Base-by-base conservation (phyloP, 805 yeast genomes). In the Ogataea methanolica region DNA sequence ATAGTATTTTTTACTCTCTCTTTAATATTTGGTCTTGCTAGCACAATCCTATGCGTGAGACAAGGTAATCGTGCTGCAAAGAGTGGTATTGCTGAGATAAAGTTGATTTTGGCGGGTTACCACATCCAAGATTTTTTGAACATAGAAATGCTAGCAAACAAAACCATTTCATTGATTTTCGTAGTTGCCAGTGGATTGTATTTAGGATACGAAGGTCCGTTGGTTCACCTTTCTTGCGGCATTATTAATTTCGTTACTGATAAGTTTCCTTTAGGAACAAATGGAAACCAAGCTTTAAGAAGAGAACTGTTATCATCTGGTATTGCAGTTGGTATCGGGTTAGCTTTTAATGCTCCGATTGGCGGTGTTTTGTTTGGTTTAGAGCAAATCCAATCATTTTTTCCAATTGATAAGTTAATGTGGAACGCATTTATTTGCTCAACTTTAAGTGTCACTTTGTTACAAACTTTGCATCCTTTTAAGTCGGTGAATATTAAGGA, bases 401-500 rank as follows among this genome's bases (percentile, higher is more conserved):
- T 83, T 58, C 78, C 76, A 42, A 79, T 83, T 19, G 79, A 79
- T 26, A 77, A 74, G 50, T 73, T 83, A 50, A 78, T 88, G 82
- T 88, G 96, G 96, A 82, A 82, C 55, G 79, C 90, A 6, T 89
- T 88, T 65, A 84, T 87, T 3, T 80, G 88, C 56, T 83, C 96
- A 1, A 85, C 89, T 55, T 69, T 83, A 11, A 83, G 89, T 1
- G 83, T 85, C 14, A 76, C 85, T 2, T 72, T 85, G 0, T 62
- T 88, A 26, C 78, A 79, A 53, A 53, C 68, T 15, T 61, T 77
- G 22, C 74, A 78, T 48, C 81, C 83, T 1, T 78, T 76, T 51
- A 67, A 74, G 41, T 72, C 73, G 4, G 69, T 74, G 42, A 60
- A 71, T 31, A 56, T 60, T 16, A 60, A 55, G 38, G 59, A 62